These are phyloP conservation scores for Ophiostoma pallidulum DNA, from an alignment of 2,329 filamentous ascomycete species.

Conservation along the genomic window DNA sequence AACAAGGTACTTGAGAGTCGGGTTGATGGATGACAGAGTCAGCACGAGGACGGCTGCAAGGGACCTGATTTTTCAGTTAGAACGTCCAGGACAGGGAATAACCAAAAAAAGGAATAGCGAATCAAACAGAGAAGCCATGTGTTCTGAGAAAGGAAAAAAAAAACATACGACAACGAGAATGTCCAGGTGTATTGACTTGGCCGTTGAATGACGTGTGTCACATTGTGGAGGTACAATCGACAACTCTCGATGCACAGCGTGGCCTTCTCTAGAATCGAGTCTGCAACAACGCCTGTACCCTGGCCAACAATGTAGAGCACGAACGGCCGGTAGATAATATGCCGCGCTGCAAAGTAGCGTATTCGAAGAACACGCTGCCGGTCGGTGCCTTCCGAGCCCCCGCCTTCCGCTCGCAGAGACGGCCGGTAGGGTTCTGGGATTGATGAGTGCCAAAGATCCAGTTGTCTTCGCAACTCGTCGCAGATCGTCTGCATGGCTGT, in stretches of 20 bases:
- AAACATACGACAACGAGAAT: conserved; percentile 24
- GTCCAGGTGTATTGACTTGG: conserved; percentile 28
- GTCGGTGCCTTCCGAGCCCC: conserved; percentile 17
- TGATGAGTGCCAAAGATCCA: conserved; percentile 25
- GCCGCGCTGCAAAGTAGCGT: conserved; percentile 25
- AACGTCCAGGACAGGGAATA: not conserved
- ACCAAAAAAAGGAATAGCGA: not conserved
- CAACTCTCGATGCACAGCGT: conserved; percentile 25
- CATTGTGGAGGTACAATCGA: conserved; percentile 22
- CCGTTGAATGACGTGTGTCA: conserved; percentile 20
- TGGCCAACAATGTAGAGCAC: conserved; percentile 23
- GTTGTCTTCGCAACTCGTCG: conserved; percentile 24
- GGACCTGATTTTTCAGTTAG: conserved; percentile 17
- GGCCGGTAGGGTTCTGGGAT: conserved; percentile 25
- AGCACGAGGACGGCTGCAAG: conserved; percentile 25
- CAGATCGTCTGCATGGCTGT: conserved; percentile 21
- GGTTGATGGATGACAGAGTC: conserved; percentile 21
- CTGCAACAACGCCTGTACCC: conserved; percentile 12
- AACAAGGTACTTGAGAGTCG: conserved; percentile 20
- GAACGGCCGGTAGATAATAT: conserved; percentile 27
- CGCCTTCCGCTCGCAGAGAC: conserved; percentile 17
- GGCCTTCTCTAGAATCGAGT: conserved; percentile 22
- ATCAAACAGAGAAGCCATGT: too few relatives aligned
- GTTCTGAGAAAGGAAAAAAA: too few relatives aligned
- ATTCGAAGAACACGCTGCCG: conserved; percentile 22